Conservation (phyloP, 257 asterid genomes). For the Voacanga thouarsii region DNA sequence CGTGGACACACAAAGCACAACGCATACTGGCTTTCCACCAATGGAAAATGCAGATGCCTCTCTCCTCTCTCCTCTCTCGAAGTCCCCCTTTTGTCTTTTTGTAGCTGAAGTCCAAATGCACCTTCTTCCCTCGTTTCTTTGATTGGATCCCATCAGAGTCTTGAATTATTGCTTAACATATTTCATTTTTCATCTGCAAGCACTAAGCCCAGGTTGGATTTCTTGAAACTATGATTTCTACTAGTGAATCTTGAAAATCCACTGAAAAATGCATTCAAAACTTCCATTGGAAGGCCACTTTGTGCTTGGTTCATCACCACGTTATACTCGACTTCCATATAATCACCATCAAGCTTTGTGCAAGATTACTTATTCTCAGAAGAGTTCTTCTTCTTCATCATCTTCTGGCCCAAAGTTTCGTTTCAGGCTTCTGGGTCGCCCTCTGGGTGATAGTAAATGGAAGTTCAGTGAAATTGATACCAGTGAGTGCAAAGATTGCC, state of each 20-base stretch:
- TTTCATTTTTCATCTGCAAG: not conserved
- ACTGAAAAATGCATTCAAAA: constrained; percentile 42
- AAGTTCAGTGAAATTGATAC: constrained; percentile 69
- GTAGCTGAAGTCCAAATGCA: no score
- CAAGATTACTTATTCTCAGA: constrained; percentile 54
- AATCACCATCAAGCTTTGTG: constrained; percentile 31
- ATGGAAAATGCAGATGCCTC: no score
- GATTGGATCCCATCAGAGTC: not conserved
- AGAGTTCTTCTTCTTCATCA: constrained; percentile 40
- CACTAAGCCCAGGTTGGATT: not conserved
- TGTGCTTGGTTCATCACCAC: constrained; percentile 31
- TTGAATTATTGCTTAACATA: no score
- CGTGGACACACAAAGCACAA: not conserved
- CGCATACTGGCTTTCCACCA: not conserved
- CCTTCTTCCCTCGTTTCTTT: not conserved
- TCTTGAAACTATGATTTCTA: not conserved
- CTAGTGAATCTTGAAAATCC: constrained; percentile 2
- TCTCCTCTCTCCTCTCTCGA: constrained; percentile 4
- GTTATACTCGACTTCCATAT: constrained; percentile 22
- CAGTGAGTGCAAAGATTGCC: constrained; percentile 38
- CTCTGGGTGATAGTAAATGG: constrained; percentile 58
- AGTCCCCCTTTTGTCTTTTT: constrained; percentile 8
- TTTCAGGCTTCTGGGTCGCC: constrained; percentile 51
- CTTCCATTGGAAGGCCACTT: constrained; percentile 31
- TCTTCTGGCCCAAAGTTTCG: constrained; percentile 49